Conservation (phyloP, 2,329 filamentous ascomycete species). For the Paraphoma chrysanthemicola region DNA sequence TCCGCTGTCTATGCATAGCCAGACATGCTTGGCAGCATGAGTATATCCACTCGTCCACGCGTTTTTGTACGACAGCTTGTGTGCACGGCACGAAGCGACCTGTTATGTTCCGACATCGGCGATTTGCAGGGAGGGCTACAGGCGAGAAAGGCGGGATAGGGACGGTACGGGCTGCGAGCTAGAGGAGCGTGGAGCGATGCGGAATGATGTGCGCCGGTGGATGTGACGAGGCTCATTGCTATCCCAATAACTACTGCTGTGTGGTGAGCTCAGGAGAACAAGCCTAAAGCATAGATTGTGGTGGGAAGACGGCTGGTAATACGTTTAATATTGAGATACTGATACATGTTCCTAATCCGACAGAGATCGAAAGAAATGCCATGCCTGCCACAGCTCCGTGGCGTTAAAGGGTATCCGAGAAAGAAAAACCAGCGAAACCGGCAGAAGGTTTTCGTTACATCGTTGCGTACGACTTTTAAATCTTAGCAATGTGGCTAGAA, state of each 20-base stretch:
- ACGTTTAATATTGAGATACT: neutral
- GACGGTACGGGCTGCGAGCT: no score
- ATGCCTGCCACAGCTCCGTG: neutral
- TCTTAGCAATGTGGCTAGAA: neutral
- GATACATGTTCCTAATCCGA: neutral
- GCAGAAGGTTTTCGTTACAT: neutral
- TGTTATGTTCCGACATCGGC: no score
- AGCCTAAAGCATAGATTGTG: no score
- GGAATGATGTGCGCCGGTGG: no score
- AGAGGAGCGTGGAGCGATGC: no score
- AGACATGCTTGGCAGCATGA: neutral
- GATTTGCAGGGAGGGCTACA: no score
- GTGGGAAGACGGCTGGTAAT: no score
- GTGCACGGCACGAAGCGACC: neutral
- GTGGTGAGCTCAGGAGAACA: no score
- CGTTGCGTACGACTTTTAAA: neutral
- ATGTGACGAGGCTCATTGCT: no score
- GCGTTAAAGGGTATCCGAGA: slow-evolving; percentile 1
- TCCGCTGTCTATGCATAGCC: neutral
- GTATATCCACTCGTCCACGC: neutral
- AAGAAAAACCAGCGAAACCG: neutral
- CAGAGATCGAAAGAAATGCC: neutral
- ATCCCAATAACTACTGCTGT: no score
- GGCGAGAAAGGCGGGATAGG: neutral
- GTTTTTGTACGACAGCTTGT: neutral